These are phyloP conservation scores for Aureobasidium leucospermi DNA, from an alignment of 2,329 filamentous ascomycete genomes.

Conservation along the genomic window DNA sequence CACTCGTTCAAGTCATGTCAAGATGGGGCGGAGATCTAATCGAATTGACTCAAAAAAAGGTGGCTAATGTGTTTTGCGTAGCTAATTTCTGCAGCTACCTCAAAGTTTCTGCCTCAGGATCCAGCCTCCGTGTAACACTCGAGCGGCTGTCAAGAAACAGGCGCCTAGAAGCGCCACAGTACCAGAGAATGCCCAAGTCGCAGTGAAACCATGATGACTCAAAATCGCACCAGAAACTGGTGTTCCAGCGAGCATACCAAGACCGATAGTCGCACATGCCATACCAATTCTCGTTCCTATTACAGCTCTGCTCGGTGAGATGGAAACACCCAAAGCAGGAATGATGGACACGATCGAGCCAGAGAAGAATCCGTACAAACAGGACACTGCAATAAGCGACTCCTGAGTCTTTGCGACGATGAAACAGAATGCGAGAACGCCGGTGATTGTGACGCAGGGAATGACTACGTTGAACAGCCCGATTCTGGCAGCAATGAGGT, in stretches of 20 bases:
- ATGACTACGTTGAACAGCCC: conserved; percentile 51
- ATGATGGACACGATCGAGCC: conserved; percentile 29
- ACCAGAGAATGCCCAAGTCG: conserved; percentile 5
- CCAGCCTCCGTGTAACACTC: not conserved
- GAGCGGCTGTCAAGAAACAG: not conserved
- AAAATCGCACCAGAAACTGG: conserved; percentile 31
- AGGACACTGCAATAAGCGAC: conserved; percentile 25
- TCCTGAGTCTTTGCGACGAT: conserved; percentile 23
- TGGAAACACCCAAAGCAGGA: conserved; percentile 26
- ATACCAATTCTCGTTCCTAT: conserved; percentile 29
- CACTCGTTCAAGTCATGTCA: too few species aligned
- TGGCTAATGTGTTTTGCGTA: too few species aligned
- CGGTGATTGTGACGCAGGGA: conserved; percentile 31
- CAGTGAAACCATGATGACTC: not conserved
- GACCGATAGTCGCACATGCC: conserved; percentile 26
- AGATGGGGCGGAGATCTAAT: too few species aligned
- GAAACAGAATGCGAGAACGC: conserved; percentile 28
- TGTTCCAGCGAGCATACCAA: conserved; percentile 28
- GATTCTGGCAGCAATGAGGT: conserved; percentile 49
- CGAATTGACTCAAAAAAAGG: too few species aligned
- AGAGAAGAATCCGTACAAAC: conserved; percentile 31
- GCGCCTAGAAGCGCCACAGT: not conserved
- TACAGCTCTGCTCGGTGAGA: conserved; percentile 25
- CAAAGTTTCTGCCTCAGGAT: not conserved
- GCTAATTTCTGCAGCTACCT: not conserved